Conservation (phyloP, 495 filamentous ascomycete genomes). For the Aspergillus avenaceus region DNA sequence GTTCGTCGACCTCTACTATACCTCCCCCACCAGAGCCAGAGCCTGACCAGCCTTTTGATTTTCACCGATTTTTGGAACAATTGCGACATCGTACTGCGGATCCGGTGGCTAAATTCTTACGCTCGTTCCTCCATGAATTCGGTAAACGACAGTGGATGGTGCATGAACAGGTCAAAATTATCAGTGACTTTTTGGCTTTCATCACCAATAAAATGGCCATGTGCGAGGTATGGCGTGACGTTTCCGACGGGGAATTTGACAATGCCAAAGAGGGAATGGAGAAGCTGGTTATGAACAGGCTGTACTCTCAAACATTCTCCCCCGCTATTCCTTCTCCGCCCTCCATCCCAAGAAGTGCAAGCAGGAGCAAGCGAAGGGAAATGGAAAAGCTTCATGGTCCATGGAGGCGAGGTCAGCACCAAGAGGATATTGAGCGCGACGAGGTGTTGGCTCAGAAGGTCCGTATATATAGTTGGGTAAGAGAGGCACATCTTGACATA, state of each 20-base stretch:
- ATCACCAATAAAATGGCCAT: slow-evolving; percentile 98
- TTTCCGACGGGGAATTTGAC: slow-evolving; percentile 95
- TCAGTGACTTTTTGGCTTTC: slow-evolving; percentile 94
- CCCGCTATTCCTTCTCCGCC: slow-evolving; percentile 81
- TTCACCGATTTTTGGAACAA: slow-evolving; percentile 95
- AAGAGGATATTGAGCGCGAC: slow-evolving; percentile 96
- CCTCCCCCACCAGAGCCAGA: slow-evolving; percentile 87
- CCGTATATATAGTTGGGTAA: slow-evolving; percentile 92
- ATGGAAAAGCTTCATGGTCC: slow-evolving; percentile 69
- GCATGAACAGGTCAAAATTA: slow-evolving; percentile 98
- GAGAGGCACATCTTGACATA: slow-evolving; percentile 93
- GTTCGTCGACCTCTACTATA: slow-evolving; percentile 41
- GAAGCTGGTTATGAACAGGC: slow-evolving; percentile 97
- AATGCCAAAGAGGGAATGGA: slow-evolving; percentile 99
- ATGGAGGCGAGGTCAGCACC: slow-evolving; percentile 87
- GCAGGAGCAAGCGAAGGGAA: slow-evolving; percentile 64
- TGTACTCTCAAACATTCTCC: slow-evolving; percentile 95
- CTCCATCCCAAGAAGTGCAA: slow-evolving; percentile 57
- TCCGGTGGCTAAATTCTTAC: slow-evolving; percentile 90
- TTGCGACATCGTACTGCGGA: slow-evolving; percentile 92
- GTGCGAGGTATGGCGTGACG: slow-evolving; percentile 94
- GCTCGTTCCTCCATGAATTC: slow-evolving; percentile 92
- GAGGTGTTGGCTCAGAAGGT: slow-evolving; percentile 94
- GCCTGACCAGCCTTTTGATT: slow-evolving; percentile 89
- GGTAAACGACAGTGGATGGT: slow-evolving; percentile 99